Evolutionary conservation across 768 basidiomycete genomes (phyloP).

Genomic region (Phylloporus sp.): DNA sequence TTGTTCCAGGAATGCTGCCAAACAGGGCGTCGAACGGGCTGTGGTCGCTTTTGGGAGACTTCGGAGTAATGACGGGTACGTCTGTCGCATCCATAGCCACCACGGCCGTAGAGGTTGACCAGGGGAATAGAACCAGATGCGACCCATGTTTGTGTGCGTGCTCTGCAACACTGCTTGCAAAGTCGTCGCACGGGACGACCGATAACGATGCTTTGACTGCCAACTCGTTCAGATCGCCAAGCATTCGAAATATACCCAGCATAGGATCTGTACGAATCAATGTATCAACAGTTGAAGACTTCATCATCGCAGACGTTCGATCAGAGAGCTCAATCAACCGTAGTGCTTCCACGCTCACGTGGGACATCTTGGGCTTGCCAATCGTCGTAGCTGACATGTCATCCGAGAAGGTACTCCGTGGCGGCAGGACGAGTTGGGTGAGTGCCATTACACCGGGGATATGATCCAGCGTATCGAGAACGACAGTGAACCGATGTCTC

Average conservation of each 20-base stretch:
- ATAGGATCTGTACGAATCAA: conserved; percentile 70
- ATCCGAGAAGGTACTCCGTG: conserved; percentile 7
- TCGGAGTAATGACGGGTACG: conserved; percentile 5
- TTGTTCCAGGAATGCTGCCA: conserved; percentile 10
- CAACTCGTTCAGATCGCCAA: conserved; percentile 67
- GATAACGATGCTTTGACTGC: conserved; percentile 60
- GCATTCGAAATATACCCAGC: conserved; percentile 70
- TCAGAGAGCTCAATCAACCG: conserved; percentile 81
- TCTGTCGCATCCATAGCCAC: conserved; percentile 1
- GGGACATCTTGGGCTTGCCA: conserved; percentile 13
- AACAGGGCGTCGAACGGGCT: conserved; percentile 78
- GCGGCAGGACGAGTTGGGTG: conserved; percentile 69
- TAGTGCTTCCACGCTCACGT: conserved; percentile 65
- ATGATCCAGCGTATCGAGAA: conserved; percentile 88
- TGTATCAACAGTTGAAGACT: conserved; percentile 58
- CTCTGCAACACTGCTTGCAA: conserved; percentile 63
- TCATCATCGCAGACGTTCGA: conserved; percentile 61
- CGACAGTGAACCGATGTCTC: conserved; percentile 70
- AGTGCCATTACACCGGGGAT: conserved; percentile 87
- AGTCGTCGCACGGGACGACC: conserved; percentile 74
- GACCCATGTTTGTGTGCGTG: conserved; percentile 56
- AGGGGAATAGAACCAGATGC: conserved; percentile 81
- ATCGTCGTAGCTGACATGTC: not conserved
- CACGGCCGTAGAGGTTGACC: conserved; percentile 54
- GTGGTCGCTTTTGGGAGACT: conserved; percentile 12